These are phyloP conservation scores for Bipolaris bicolor DNA, from an alignment of 2,329 filamentous ascomycete species.

Conservation along the genomic window DNA sequence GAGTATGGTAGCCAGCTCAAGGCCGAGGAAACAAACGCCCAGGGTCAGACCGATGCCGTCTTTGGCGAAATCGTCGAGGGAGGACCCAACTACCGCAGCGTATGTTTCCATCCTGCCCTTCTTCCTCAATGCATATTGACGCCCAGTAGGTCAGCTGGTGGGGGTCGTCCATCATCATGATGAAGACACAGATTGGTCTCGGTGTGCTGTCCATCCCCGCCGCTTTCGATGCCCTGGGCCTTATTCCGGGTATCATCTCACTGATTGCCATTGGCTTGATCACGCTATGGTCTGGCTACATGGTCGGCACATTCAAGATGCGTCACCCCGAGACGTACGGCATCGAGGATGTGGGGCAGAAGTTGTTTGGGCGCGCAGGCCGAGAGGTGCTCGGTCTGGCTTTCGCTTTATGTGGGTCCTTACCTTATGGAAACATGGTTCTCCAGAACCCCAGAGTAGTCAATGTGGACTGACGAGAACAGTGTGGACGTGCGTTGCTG, in stretches of 20 bases:
- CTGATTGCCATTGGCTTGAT: constrained; percentile 51
- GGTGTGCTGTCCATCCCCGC: constrained; percentile 58
- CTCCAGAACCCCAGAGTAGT: constrained; percentile 17
- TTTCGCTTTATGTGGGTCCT: constrained; percentile 44
- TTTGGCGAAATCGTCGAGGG: constrained; percentile 55
- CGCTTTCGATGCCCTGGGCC: constrained; percentile 55
- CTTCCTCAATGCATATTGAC: constrained; percentile 6
- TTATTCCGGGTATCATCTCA: constrained; percentile 57
- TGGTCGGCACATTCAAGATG: constrained; percentile 61
- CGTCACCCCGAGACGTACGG: constrained; percentile 62
- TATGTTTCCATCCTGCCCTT: constrained; percentile 16
- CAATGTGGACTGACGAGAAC: constrained; percentile 1
- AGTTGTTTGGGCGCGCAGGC: constrained; percentile 61
- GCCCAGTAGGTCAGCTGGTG: constrained; percentile 33
- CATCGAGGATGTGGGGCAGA: constrained; percentile 62
- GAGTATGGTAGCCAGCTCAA: constrained; percentile 13
- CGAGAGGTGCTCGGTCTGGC: constrained; percentile 54
- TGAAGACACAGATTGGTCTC: constrained; percentile 43
- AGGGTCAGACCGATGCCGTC: constrained; percentile 46
- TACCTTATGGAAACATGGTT: constrained; percentile 10
- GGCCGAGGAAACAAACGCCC: constrained; percentile 10
- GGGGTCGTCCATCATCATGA: constrained; percentile 36
- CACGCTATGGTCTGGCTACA: constrained; percentile 58
- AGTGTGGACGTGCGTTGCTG: constrained; percentile 64
- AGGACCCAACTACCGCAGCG: constrained; percentile 63